Conservation (phyloP, 257 asterid species). For the Mentha longifolia region DNA sequence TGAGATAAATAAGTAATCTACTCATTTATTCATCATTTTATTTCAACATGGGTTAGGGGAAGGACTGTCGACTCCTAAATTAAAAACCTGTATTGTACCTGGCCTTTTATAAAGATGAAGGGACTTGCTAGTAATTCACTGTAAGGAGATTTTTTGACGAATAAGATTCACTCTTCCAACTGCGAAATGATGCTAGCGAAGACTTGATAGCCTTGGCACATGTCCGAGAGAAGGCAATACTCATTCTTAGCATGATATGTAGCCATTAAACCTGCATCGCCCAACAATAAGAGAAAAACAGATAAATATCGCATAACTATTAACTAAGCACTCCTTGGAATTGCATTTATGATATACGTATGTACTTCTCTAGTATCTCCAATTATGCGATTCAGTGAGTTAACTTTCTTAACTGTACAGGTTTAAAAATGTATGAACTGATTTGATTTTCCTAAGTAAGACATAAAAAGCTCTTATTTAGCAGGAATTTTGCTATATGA, state of each 20-base stretch:
- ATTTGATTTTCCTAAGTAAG: background rate
- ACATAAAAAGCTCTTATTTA: background rate
- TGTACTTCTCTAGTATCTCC: background rate
- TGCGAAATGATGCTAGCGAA: slow-evolving; percentile 75
- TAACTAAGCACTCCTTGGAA: background rate
- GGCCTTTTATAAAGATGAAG: background rate
- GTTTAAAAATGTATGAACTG: too few relatives aligned
- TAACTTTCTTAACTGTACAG: too few relatives aligned
- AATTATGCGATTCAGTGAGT: too few relatives aligned
- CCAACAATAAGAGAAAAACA: background rate
- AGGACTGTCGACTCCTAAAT: background rate
- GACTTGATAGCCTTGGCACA: slow-evolving; percentile 89
- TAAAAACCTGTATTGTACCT: background rate
- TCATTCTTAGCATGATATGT: slow-evolving; percentile 97
- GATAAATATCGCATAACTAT: background rate
- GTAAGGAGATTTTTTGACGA: background rate
- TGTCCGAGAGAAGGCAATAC: slow-evolving; percentile 91
- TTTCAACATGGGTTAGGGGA: background rate
- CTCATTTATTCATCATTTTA: background rate
- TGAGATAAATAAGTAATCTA: background rate
- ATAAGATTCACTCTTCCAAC: slow-evolving; percentile 64
- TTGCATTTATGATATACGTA: background rate
- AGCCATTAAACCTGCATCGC: slow-evolving; percentile 83
- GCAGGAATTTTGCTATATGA: background rate
- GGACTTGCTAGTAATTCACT: background rate